Conservation (phyloP, 805 yeast genomes). For the Saccharomycodes ludwigii region DNA sequence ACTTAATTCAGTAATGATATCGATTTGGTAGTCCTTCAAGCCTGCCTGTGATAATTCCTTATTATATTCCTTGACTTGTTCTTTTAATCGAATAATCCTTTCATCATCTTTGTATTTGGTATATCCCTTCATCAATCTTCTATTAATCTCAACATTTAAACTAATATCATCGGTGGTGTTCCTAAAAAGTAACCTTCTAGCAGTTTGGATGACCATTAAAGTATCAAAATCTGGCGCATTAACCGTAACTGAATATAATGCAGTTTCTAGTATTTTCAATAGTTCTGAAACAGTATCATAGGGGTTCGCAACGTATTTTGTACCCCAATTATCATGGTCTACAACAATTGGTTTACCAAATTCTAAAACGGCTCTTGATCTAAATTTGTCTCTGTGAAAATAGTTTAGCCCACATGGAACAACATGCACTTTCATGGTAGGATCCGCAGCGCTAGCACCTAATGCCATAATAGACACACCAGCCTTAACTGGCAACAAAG, state of each 20-base stretch:
- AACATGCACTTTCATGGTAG: conserved; percentile 66
- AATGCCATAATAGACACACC: conserved; percentile 98
- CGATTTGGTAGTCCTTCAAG: conserved; percentile 48
- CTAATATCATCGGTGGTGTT: conserved; percentile 61
- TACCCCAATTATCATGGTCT: conserved; percentile 43
- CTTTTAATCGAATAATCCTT: conserved; percentile 44
- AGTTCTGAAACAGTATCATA: conserved; percentile 64
- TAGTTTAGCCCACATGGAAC: conserved; percentile 98
- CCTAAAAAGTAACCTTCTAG: conserved; percentile 46
- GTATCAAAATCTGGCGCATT: conserved; percentile 85
- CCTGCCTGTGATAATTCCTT: conserved; percentile 48
- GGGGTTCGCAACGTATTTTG: conserved; percentile 51
- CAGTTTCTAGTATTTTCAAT: conserved; percentile 57
- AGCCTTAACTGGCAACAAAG: conserved; percentile 82
- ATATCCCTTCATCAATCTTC: conserved; percentile 77
- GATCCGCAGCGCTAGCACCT: conserved; percentile 77
- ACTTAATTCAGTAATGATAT: conserved; percentile 38
- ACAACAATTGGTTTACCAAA: conserved; percentile 83
- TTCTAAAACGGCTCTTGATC: conserved; percentile 91
- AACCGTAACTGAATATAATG: conserved; percentile 75
- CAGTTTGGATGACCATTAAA: conserved; percentile 79
- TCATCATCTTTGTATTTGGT: conserved; percentile 56
- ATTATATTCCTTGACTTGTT: conserved; percentile 61
- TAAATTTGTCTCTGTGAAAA: conserved; percentile 88
- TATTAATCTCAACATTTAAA: conserved; percentile 78